Base-by-base conservation (phyloP, 2,329 filamentous ascomycete genomes). In the Arthrobotrys pseudoclavata region DNA sequence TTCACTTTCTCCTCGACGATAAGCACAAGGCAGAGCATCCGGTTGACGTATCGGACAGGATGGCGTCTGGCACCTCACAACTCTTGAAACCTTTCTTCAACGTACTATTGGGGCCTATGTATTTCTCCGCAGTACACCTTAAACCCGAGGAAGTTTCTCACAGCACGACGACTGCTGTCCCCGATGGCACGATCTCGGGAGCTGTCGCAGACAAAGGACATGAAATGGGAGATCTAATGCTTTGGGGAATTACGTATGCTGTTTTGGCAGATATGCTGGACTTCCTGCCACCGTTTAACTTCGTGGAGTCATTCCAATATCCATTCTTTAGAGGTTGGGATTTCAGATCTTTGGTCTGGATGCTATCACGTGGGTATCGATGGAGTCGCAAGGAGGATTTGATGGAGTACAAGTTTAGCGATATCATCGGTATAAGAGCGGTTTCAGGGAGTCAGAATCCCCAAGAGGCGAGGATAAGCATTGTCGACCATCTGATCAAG, bases 171-270 rank as follows among this genome's bases (percentile, higher is more conserved):
- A 45, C 42, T 2, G 6, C 42, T 18, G 86, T 86, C 1, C 86
- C 86, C 3, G 84, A 85, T 0, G 87, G 86, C 5, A 13, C 18
- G 4, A 4, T 6, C 3, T 40, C 31, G 9, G 53, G 40, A 6
- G 20, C 15, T 45, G 4, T 9, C 9, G 6, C 34, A 26, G 55
- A 18, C 3, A 24, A 18, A 9, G 7, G 10, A n/a, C 34, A 20
- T n/a, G 52, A 88, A 88, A 22, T 82, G 83, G 79, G 80, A 84
- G 79, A 77, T 15, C 84, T 92, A 1, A 83, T 91, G 10, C 87
- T 92, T 0, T 92, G 90, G 90, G 90, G 90, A 0, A 82, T 92
- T 37, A 91, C 90, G 0, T 84, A 92, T 0, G 90, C 90, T 4
- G 88, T 92, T 34, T 83, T 91, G 45, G 88, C 88, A 15, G 90